A percentile compares a stretch with the other conserved stretches of the same genome.
Evolutionary conservation across 2,329 filamentous ascomycete species (phyloP).

Genomic region (Pseudogymnoascus sp.): DNA sequence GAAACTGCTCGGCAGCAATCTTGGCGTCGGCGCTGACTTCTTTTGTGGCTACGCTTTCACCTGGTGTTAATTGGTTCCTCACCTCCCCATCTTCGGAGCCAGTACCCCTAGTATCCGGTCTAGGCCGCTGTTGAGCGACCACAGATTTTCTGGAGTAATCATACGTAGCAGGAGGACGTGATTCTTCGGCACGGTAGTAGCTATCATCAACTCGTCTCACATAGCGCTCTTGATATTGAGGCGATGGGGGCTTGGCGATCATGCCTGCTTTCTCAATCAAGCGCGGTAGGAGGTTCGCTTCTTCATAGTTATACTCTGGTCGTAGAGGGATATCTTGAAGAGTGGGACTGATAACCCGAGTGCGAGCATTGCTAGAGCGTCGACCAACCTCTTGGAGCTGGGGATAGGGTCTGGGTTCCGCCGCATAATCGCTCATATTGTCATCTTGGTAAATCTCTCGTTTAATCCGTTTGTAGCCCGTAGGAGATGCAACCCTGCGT

Average conservation of each 20-base stretch:
- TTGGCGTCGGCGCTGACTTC: constrained; percentile 23
- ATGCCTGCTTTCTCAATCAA: constrained; percentile 1
- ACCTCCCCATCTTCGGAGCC: constrained; percentile 35
- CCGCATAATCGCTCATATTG: background rate
- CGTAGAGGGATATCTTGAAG: constrained; percentile 1
- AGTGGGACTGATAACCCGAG: background rate
- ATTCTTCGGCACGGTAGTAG: background rate
- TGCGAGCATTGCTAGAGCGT: background rate
- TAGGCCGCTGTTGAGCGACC: background rate
- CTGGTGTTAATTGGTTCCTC: constrained; percentile 17
- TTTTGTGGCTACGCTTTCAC: constrained; percentile 11
- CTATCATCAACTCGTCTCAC: background rate
- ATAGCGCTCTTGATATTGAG: background rate
- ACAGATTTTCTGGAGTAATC: background rate
- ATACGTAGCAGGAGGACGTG: background rate
- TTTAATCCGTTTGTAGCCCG: background rate
- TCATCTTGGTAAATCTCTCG: background rate
- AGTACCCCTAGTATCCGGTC: constrained; percentile 22
- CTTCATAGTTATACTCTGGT: constrained; percentile 1
- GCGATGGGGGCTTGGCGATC: background rate
- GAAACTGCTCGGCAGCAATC: constrained; percentile 33
- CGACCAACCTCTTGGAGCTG: background rate
- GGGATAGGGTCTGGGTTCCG: background rate
- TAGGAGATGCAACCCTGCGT: background rate
- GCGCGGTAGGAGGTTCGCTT: background rate